Percentiles rank a stretch among this genome's conserved stretches.
These are phyloP conservation scores for Mycena leptocephala DNA, from an alignment of 768 basidiomycete genomes.

Conservation along the genomic window DNA sequence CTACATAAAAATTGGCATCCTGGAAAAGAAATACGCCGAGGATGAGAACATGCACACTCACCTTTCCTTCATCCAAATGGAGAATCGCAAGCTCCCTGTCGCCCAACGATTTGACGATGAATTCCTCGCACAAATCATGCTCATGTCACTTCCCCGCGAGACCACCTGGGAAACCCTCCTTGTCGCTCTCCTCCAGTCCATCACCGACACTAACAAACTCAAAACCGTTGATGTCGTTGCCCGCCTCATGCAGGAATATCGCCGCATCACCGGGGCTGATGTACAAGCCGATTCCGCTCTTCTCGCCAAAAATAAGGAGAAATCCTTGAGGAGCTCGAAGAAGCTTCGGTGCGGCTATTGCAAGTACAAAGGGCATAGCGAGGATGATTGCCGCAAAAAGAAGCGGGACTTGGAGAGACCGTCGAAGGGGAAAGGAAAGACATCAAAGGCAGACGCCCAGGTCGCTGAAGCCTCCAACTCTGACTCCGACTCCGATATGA, in stretches of 20 bases:
- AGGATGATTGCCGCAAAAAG: conserved; percentile 16
- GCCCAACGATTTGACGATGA: background rate
- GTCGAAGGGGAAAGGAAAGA: background rate
- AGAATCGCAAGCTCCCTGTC: conserved; percentile 13
- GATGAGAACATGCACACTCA: conserved; percentile 10
- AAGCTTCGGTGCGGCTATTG: conserved; percentile 19
- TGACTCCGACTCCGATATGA: conserved; percentile 7
- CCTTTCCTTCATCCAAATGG: conserved; percentile 7
- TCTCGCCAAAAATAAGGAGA: background rate
- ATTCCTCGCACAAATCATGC: conserved; percentile 8
- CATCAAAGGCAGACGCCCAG: background rate
- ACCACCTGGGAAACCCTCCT: background rate
- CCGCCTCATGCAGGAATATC: too few relatives aligned
- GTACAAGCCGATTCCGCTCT: background rate
- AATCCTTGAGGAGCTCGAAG: conserved; percentile 3
- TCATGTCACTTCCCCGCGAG: background rate
- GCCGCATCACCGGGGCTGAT: too few relatives aligned
- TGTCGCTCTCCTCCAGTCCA: background rate
- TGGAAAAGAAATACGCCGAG: conserved; percentile 15
- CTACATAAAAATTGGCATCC: conserved; percentile 1
- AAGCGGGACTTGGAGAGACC: conserved; percentile 1
- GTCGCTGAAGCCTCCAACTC: background rate
- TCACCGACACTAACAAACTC: too few relatives aligned
- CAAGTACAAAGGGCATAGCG: background rate
- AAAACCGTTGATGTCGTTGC: too few relatives aligned